Percentiles rank a stretch among this genome's conserved stretches.
Evolutionary conservation across 2,329 filamentous ascomycete genomes (phyloP).

Genomic region (Cordyceps javanica): DNA sequence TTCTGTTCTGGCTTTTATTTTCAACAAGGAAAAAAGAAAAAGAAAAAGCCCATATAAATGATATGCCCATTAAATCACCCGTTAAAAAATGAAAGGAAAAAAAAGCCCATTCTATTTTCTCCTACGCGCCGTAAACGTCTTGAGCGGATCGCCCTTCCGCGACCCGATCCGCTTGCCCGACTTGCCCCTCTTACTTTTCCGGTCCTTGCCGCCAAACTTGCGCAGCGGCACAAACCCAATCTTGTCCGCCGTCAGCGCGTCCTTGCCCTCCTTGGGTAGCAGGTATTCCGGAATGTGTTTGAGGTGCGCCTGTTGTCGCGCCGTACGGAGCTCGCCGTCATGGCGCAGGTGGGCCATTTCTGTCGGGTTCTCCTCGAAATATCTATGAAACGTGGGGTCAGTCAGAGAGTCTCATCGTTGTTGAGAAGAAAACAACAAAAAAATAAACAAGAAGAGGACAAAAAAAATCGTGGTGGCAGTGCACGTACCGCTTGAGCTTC

Average conservation of each 20-base stretch:
- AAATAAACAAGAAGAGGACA: not conserved
- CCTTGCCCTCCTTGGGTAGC: conserved; percentile 70
- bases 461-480: not conserved
- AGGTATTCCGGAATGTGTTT: conserved; percentile 94
- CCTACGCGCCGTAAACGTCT: conserved; percentile 70
- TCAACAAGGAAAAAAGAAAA: too few relatives aligned
- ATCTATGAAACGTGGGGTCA: conserved; percentile 30
- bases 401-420: not conserved
- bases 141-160: conserved; percentile 77
- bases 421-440: too few relatives aligned
- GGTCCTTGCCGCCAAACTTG: conserved; percentile 47
- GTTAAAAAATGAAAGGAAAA: too few relatives aligned
- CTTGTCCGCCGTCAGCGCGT: conserved; percentile 58
- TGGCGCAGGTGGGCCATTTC: conserved; percentile 84
- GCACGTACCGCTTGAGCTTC: conserved; percentile 66
- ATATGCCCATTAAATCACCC: too few relatives aligned
- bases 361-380: conserved; percentile 95
- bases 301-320: conserved; percentile 79
- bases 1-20: too few relatives aligned
- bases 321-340: conserved; percentile 79
- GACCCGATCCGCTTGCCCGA: conserved; percentile 42
- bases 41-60: too few relatives aligned
- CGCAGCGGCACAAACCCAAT: conserved; percentile 70
- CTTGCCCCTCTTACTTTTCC: conserved; percentile 38
- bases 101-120: too few relatives aligned